Percentiles rank a stretch among this genome's conserved stretches.
Conservation (phyloP, 768 basidiomycete genomes). For the Lactarius vividus region DNA sequence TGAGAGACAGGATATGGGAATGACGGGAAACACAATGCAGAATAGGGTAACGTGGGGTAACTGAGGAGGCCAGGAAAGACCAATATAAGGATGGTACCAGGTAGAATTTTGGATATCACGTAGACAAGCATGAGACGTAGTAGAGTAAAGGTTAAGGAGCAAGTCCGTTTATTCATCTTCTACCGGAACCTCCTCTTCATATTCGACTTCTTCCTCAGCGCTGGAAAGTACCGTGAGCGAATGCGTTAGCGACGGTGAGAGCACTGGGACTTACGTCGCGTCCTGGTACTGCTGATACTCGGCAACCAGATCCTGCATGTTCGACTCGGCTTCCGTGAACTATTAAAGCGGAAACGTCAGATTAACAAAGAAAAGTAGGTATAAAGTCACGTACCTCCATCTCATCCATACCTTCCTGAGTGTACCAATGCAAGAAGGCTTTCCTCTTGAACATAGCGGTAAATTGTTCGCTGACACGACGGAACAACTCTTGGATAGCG, state of each 20-base stretch:
- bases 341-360: constrained; percentile 29
- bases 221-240: constrained; percentile 39
- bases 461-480: constrained; percentile 98
- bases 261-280: constrained; percentile 68
- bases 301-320: constrained; percentile 98
- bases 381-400: constrained; percentile 61
- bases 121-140: constrained; percentile 20
- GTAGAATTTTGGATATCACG: constrained; percentile 30
- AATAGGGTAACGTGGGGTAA: constrained; percentile 28
- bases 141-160: constrained; percentile 3
- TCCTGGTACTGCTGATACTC: constrained; percentile 98
- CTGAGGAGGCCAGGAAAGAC: constrained; percentile 14
- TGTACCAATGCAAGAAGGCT: constrained; percentile 99
- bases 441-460: constrained; percentile 99
- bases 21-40: constrained; percentile 26
- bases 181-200: constrained; percentile 69
- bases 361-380: neutral
- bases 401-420: constrained; percentile 99
- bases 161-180: constrained; percentile 54
- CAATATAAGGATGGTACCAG: constrained; percentile 29
- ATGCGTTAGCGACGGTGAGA: neutral
- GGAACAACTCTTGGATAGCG: constrained; percentile 97
- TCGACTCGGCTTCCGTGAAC: constrained; percentile 98
- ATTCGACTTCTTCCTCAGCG: constrained; percentile 84
- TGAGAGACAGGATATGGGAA: constrained; percentile 10